Evolutionary conservation across 139 green algal species (phyloP), one percentile per base, ranked within the genome.

Genomic region (Coelastrella sp.): DNA sequence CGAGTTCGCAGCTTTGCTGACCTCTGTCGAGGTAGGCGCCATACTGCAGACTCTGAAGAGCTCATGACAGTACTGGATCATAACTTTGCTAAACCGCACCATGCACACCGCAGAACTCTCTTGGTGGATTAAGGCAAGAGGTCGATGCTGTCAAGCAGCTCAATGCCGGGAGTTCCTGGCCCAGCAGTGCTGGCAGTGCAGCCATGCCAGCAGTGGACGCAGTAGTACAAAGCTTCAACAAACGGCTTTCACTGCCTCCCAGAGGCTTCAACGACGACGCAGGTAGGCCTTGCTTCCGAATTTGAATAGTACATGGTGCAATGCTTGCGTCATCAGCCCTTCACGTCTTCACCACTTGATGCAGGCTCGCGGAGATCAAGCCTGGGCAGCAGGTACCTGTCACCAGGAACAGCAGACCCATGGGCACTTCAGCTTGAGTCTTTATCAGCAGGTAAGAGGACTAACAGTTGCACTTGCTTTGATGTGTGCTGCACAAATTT

Each of bases 71-170:
- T 71, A 71, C 11, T 13, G 11, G 0, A 71, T 19, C 8, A 10
- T 13, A 10, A 71, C 80, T n/a, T 16, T 71, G 17, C n/a, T 56
- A 3, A 71, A 10, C 11, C 11, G 1, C 0, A 71, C 61, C 14
- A 20, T 79, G 82, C 82, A 87, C 64, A 87, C 22, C n/a, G 82
- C 82, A 87, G 82, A 87, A 58, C n/a, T 87, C 82, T 6, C 65
- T 87, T 11, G 82, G 82, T 1, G 82, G 65, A 16, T 23, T 87
- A 23, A 58, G 82, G 7, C 82, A 87, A 22, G 82, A 87, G 65
- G 65, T 87, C 5, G 82, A 68, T 17, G 54, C 58, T 47, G 82
- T 87, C 13, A 87, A 65, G 23, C 64, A 87, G 13, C 56, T 87
- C 5, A 78, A 78, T 20, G 74, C 82, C 11, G 64, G 14, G 32